A percentile compares a stretch with the other conserved stretches of the same genome.
phyloP scores from a whole-genome alignment of 2,329 filamentous ascomycete genomes.

The Apiospora sp. region DNA sequence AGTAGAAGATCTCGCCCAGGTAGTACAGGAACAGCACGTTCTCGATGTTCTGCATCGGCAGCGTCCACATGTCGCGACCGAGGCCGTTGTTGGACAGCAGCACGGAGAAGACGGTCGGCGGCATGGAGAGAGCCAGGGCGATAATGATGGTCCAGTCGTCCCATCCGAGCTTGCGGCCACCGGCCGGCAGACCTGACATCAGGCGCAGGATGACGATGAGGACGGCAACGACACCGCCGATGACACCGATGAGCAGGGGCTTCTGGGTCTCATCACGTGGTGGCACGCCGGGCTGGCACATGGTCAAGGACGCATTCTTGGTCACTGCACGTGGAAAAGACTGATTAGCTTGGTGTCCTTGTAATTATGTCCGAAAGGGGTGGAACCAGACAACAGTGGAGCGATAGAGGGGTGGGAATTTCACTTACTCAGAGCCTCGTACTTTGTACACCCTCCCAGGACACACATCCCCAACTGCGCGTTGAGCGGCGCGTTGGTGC shows the following conservation, averaged over 20 bases:
- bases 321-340: constrained; percentile 1
- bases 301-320: constrained; percentile 30
- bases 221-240: constrained; percentile 29
- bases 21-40: constrained; percentile 40
- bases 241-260: constrained; percentile 30
- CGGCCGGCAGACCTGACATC: constrained; percentile 25
- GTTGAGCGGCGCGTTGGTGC: constrained; percentile 20
- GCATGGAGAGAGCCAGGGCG: constrained; percentile 27
- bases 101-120: constrained; percentile 31
- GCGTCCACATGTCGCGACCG: constrained; percentile 33
- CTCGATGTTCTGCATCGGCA: constrained; percentile 31
- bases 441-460: constrained; percentile 25
- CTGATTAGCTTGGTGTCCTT: not conserved
- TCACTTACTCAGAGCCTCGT: constrained; percentile 30
- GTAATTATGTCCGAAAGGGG: not conserved
- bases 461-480: constrained; percentile 4
- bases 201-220: constrained; percentile 29
- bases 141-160: constrained; percentile 31
- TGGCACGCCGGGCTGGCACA: constrained; percentile 27
- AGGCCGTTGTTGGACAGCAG: constrained; percentile 31
- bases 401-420: not conserved
- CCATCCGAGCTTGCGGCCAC: constrained; percentile 28
- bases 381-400: not conserved
- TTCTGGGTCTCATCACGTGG: constrained; percentile 27
- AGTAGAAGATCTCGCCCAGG: constrained; percentile 45